These are phyloP conservation scores for Ophiostoma australiae DNA, from an alignment of 2,329 filamentous ascomycete species.

Conservation along the genomic window DNA sequence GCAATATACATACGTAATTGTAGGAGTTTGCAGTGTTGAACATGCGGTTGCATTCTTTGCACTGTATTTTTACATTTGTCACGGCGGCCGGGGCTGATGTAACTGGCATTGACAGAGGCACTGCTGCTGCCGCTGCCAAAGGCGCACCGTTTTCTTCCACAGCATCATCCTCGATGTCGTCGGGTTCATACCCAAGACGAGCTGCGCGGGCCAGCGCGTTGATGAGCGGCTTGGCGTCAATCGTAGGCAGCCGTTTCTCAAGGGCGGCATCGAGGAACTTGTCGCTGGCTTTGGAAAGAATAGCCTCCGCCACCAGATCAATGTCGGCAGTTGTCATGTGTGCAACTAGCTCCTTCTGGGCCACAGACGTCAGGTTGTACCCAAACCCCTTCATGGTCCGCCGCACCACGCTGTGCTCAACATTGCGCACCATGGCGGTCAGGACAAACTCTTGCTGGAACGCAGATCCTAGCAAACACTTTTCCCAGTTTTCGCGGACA, in stretches of 20 bases:
- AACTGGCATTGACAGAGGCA: not conserved
- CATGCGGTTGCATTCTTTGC: slow-evolving; percentile 35
- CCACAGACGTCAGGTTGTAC: slow-evolving; percentile 38
- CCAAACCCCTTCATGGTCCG: slow-evolving; percentile 45
- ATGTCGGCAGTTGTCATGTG: slow-evolving; percentile 41
- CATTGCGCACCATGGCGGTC: slow-evolving; percentile 46
- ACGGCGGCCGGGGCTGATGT: not conserved
- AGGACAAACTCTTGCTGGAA: slow-evolving; percentile 52
- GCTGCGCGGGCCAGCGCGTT: slow-evolving; percentile 54
- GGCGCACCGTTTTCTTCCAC: slow-evolving; percentile 38
- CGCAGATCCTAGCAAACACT: slow-evolving; percentile 46
- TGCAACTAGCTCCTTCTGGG: slow-evolving; percentile 40
- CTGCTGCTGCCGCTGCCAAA: slow-evolving; percentile 29
- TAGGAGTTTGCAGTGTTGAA: slow-evolving; percentile 35
- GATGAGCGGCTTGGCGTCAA: slow-evolving; percentile 50
- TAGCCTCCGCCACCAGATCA: slow-evolving; percentile 42
- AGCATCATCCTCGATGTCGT: slow-evolving; percentile 42
- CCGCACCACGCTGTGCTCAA: slow-evolving; percentile 36
- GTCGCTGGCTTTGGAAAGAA: slow-evolving; percentile 46
- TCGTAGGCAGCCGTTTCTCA: slow-evolving; percentile 49
- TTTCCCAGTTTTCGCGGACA: slow-evolving; percentile 49
- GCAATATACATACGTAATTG: slow-evolving; percentile 32
- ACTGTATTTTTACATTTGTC: slow-evolving; percentile 25
- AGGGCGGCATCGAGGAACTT: slow-evolving; percentile 50
- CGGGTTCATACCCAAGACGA: slow-evolving; percentile 51